phyloP scores from a whole-genome alignment of 2,329 filamentous ascomycete genomes.

The Penicillium sp. region DNA sequence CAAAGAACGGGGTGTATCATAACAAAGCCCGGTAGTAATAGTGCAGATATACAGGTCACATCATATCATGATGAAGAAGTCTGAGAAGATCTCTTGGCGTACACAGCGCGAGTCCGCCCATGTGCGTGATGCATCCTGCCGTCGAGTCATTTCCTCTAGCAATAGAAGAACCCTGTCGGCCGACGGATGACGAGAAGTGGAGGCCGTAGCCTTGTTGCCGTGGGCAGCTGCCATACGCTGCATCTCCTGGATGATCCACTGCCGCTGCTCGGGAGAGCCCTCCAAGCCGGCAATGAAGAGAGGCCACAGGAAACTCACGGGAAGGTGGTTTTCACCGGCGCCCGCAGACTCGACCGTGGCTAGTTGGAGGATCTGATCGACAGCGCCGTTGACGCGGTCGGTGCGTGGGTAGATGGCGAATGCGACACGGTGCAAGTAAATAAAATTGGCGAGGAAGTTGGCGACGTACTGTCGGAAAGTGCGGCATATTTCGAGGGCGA shows the following conservation, averaged over 20 bases:
- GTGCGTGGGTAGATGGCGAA: conserved; percentile 40
- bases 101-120: conserved; percentile 38
- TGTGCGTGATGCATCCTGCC: conserved; percentile 34
- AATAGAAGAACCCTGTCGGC: conserved; percentile 31
- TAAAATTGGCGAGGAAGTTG: conserved; percentile 37
- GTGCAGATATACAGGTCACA: not conserved
- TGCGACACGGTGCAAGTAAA: conserved; percentile 38
- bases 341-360: conserved; percentile 29
- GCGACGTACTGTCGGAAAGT: conserved; percentile 36
- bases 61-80: conserved; percentile 36
- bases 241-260: conserved; percentile 35
- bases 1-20: too few relatives aligned
- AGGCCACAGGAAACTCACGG: conserved; percentile 37
- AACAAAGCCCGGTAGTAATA: too few relatives aligned
- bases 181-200: conserved; percentile 29
- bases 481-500: conserved; percentile 31
- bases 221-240: conserved; percentile 29
- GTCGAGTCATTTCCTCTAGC: conserved; percentile 35
- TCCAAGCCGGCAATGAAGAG: conserved; percentile 36
- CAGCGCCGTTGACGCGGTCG: conserved; percentile 36
- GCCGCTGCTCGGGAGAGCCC: conserved; percentile 31
- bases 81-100: conserved; percentile 34
- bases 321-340: conserved; percentile 17
- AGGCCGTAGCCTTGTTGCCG: conserved; percentile 8
- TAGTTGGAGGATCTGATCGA: conserved; percentile 37